These are phyloP conservation scores for Boletus vermiculosoides DNA, from an alignment of 768 basidiomycete species.

Conservation along the genomic window DNA sequence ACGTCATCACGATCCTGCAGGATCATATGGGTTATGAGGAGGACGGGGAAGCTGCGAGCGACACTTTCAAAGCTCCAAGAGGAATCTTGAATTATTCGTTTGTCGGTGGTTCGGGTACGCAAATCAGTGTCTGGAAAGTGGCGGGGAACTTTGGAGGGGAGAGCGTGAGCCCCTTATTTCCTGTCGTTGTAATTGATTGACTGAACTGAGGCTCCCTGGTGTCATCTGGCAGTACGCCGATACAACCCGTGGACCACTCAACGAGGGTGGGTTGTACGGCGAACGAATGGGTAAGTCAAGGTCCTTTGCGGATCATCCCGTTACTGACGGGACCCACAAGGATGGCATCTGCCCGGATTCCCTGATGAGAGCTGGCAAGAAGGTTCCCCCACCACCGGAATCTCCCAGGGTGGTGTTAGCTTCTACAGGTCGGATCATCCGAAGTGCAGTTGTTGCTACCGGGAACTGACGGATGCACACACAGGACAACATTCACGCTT, in stretches of 20 bases:
- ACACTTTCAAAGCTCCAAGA: conserved; percentile 47
- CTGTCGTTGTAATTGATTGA: not conserved
- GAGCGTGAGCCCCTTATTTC: conserved; percentile 29
- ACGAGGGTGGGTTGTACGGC: conserved; percentile 57
- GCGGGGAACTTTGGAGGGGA: conserved; percentile 51
- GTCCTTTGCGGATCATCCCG: not conserved
- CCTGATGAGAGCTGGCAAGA: conserved; percentile 46
- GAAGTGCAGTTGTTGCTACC: not conserved
- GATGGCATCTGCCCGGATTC: conserved; percentile 61
- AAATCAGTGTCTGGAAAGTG: conserved; percentile 47
- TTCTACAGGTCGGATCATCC: conserved; percentile 42
- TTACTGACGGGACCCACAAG: conserved; percentile 10
- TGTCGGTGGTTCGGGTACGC: conserved; percentile 38
- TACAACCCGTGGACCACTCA: conserved; percentile 50
- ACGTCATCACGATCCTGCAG: conserved; percentile 51
- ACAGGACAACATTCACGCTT: conserved; percentile 39
- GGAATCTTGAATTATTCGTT: conserved; percentile 50
- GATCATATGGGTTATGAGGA: conserved; percentile 56
- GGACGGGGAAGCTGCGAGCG: conserved; percentile 42
- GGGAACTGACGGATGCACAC: not conserved
- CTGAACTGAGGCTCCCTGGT: not conserved
- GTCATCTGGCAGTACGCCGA: conserved; percentile 42
- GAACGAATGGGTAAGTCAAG: conserved; percentile 44
- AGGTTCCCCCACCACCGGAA: conserved; percentile 42
- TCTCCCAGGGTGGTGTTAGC: conserved; percentile 43